Conservation (phyloP, 1,284 basidiomycete species). For the Sparassis latifolia region DNA sequence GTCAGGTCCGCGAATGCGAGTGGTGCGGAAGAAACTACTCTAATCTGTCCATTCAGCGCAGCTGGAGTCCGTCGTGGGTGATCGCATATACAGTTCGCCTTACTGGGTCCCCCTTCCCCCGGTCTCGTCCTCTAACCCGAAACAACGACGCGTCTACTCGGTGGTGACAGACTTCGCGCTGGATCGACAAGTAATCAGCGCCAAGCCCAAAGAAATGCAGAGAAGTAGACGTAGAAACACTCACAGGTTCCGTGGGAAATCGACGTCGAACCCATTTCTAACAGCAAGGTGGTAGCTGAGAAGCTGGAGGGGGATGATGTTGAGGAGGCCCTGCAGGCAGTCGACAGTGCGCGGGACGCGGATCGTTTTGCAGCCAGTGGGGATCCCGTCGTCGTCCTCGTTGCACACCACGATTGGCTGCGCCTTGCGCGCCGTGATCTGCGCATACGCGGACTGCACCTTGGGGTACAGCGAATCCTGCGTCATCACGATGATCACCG, state of each 20-base stretch:
- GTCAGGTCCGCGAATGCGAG: background rate
- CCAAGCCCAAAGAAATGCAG: constrained; percentile 5
- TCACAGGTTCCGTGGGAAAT: constrained; percentile 95
- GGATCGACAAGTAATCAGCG: constrained; percentile 11
- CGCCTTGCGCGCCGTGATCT: constrained; percentile 97
- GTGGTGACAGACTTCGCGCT: constrained; percentile 83
- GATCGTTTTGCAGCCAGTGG: constrained; percentile 76
- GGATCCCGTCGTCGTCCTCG: constrained; percentile 83
- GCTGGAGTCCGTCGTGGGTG: background rate
- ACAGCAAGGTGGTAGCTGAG: constrained; percentile 96
- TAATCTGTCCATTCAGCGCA: background rate
- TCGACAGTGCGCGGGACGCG: constrained; percentile 93
- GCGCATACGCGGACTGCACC: constrained; percentile 91
- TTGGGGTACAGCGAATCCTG: constrained; percentile 98
- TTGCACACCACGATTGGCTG: constrained; percentile 96
- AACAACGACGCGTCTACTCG: constrained; percentile 49
- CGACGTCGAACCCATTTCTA: constrained; percentile 94
- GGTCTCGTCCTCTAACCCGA: background rate
- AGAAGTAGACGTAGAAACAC: constrained; percentile 22
- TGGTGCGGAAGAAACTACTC: background rate
- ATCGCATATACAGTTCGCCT: no score
- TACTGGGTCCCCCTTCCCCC: background rate
- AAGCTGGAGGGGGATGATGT: constrained; percentile 95
- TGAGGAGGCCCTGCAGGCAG: constrained; percentile 92
- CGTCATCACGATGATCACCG: constrained; percentile 98